Evolutionary conservation across 306 rosid genomes (phyloP), one percentile per base, ranked within the genome.

Genomic region (Cicer pinnatifidum): DNA sequence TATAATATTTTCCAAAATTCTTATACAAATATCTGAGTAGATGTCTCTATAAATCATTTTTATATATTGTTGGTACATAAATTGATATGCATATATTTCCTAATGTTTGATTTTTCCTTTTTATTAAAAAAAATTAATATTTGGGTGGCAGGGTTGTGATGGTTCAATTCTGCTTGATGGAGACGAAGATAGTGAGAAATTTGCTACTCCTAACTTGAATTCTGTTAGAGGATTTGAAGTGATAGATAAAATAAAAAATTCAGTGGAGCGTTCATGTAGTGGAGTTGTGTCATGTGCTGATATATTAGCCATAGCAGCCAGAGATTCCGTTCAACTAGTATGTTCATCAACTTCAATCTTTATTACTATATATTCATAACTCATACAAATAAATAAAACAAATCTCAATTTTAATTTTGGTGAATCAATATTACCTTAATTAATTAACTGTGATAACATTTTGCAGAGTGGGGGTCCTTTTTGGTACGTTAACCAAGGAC

Each of bases 221-320:
- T 92, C 94, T 7, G 84, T 44, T 0, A 85, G 97, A 77, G 96
- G 97, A 69, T 87, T 80, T 51, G 96, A 88, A 63, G 96, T 92
- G 6, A 50, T 92, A 7, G 97, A 89, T 58, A 68, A 63, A 58
- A 88, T 90, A 82, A 92, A 92, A 82, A 80, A 70, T 47, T 81
- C 92, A 0, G 81, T 92, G 86, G 97, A 92, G 72, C 78, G 73
- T 76, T 81, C 88, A 37, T 92, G 97, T 0, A 82, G 83, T 39
- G 94, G 94, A 54, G 82, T 89, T 63, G 96, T 90, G 9, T 92
- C 97, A 0, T 92, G 97, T 52, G 90, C 97, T 76, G 96, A 92
- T 71, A 87, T 92, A 63, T 78, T 90, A 41, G 76, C 96, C 65
- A 76, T 92, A 16, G 92, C 87, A 12, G 96, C 96, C 0, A 78